A percentile compares a stretch with the other conserved stretches of the same genome.
phyloP scores from a whole-genome alignment of 2,329 filamentous ascomycete species.

The Hypoxylon sp. region DNA sequence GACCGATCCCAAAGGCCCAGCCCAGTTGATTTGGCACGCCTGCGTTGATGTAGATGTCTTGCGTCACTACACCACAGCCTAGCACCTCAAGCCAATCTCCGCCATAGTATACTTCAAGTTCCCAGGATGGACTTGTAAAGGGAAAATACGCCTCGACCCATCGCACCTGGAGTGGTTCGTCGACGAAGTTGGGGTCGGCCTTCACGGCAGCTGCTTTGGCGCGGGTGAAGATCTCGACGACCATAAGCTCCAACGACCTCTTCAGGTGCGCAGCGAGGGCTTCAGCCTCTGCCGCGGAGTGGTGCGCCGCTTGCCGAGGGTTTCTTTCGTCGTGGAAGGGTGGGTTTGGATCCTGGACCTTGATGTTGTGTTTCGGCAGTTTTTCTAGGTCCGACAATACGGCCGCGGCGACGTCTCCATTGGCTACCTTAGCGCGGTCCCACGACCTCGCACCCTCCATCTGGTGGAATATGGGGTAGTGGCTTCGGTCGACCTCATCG shows the following conservation, averaged over 20 bases:
- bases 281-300: constrained; percentile 81
- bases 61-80: constrained; percentile 90
- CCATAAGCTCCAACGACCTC: constrained; percentile 86
- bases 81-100: constrained; percentile 96
- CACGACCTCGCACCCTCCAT: constrained; percentile 96
- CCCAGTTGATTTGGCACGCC: constrained; percentile 80
- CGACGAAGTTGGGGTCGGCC: constrained; percentile 61
- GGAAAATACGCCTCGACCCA: constrained; percentile 99
- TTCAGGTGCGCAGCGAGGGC: constrained; percentile 89
- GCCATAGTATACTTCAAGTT: constrained; percentile 94
- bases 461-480: constrained; percentile 98
- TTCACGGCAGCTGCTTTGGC: constrained; percentile 74
- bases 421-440: constrained; percentile 74
- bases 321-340: constrained; percentile 82
- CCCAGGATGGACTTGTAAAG: constrained; percentile 95
- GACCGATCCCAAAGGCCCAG: constrained; percentile 95
- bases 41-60: constrained; percentile 82
- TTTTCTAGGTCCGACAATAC: constrained; percentile 77
- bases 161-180: constrained; percentile 83
- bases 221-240: constrained; percentile 86
- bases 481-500: constrained; percentile 93
- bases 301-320: constrained; percentile 79
- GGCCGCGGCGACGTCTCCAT: constrained; percentile 69
- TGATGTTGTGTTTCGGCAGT: constrained; percentile 78
- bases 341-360: constrained; percentile 86